Base-by-base conservation (phyloP, 176 grass and related monocot species). In the Raddia guianensis region DNA sequence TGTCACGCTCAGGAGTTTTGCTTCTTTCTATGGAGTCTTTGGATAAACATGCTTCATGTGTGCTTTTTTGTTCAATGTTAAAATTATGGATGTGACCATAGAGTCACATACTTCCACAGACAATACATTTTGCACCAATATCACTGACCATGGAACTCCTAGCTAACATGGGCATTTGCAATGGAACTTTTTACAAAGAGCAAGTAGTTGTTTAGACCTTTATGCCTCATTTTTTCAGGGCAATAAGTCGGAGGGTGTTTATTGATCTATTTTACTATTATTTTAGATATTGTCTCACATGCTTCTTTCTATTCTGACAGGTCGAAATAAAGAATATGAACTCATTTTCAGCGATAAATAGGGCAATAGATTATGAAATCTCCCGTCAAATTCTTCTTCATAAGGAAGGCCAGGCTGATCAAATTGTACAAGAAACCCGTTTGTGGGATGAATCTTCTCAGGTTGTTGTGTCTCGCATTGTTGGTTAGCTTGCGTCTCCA, bases 361-460 rank as follows among this genome's bases (percentile, higher is more conserved):
- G 91, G 64, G 93, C 93, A 55, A 97, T 97, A 12, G 93, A 97
- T 88, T 93, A 91, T 85, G 94, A 97, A 83, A 97, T 91, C 46
- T 85, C 86, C 13, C 75, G 92, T 4, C 95, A 98, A 68, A 91
- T 98, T 61, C 75, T 91, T 88, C 92, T 98, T 43, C 86, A 95
- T 63, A 92, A 87, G 75, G 83, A 88, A 80, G 91, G 86, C 59
- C 90, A 86, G 70, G 78, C 69, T 79, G 75, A 93, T 85, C 86
- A 98, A 82, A 95, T 98, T 89, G 88, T 98, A 57, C 96, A 98
- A 84, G 96, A 98, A 93, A 98, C 92, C 21, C 92, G 96, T 13
- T 75, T 93, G 18, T 98, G 96, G 92, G 96, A 98, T 60, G 92
- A 98, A 45, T 83, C 86, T 78, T 84, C 78, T 69, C 96, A 98